Base-by-base conservation (phyloP, 108 stramenopile genomes). In the Licmophora abbreviata region DNA sequence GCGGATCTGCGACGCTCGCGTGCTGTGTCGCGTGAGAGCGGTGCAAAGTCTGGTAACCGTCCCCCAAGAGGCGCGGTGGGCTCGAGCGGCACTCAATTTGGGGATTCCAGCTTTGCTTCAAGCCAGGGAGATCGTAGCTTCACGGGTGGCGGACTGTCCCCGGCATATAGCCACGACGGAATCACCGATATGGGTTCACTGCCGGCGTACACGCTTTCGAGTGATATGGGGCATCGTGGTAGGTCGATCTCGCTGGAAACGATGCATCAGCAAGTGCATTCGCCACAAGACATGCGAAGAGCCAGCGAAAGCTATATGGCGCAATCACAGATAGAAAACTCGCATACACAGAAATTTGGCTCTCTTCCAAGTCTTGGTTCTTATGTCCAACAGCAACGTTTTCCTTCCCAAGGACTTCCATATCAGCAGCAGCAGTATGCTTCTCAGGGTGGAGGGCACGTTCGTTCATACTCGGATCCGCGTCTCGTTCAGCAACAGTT, bases 401-500 rank as follows among this genome's bases (percentile, higher is more conserved):
- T 45, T 23, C 32, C 15, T 50, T n/a, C n/a, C n/a, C n/a, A n/a
- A n/a, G n/a, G n/a, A n/a, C n/a, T n/a, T n/a, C n/a, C n/a, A n/a
- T 20, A 50, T n/a, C 32, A 56, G 10, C 26, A 29, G 35, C 12
- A 24, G 32, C 35, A 32, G 44, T 20, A 21, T 27, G 17, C 52
- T 12, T 8, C 52, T 12, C 44, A n/a, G n/a, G n/a, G n/a, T n/a
- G n/a, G n/a, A n/a, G n/a, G 48, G 21, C 56, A 64, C 32, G 17
- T 36, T n/a, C 46, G 63, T 12, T 56, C 56, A 14, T 27, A 41
- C 26, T 64, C 62, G 25, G 54, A 63, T 10, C 29, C 50, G 3
- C 31, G 30, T n/a, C n/a, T n/a, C 15, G 8, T 48, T 7, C 47
- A 48, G 29, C 6, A 48, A n/a, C n/a, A n/a, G n/a, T n/a, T n/a